Base-by-base conservation (phyloP, 257 asterid genomes). In the Solanum sejunctum region DNA sequence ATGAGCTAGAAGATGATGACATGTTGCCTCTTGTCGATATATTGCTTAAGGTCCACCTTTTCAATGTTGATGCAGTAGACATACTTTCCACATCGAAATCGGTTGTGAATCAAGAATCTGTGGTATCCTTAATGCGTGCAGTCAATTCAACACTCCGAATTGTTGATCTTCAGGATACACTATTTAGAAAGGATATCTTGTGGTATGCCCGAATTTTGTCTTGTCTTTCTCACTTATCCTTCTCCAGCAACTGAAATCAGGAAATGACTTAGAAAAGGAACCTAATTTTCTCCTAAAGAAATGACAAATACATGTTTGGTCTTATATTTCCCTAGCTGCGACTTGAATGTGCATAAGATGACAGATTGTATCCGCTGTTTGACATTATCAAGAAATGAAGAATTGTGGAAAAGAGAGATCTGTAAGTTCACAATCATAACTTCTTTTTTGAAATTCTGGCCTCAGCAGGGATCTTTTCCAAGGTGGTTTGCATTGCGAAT, bases 401-500 rank as follows among this genome's bases (percentile, higher is more conserved):
- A 47, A 72, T n/a, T 45, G 18, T n/a, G n/a, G 41, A 47, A 26
- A 26, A 15, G 17, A 77, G 63, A 51, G 47, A 54, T 15, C 63
- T 77, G 61, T 21, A 63, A 51, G 18, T 67, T 18, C 12, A 61
- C 9, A 60, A 80, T 79, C n/a, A 54, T 51, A 18, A 71, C 78
- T 23, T 81, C 20, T 43, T 32, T 16, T 12, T 9, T 77, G 16
- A 32, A 54, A 66, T 55, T 86, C 51, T 52, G 86, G 47, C 64
- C 26, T 72, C 70, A 26, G 21, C 85, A 89, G 90, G 79, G 89
- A 89, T 77, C 83, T 86, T 60, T 60, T 84, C 51, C 86, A 78
- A 61, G 71, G 81, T 64, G 89, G 88, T 67, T 78, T 86, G 15
- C 57, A 77, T 77, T 78, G 89, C 83, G 87, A 84, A 55, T 17